A percentile compares a stretch with the other conserved stretches of the same genome.
Conservation (phyloP, 2,329 filamentous ascomycete genomes). For the Fusarium zealandicum region DNA sequence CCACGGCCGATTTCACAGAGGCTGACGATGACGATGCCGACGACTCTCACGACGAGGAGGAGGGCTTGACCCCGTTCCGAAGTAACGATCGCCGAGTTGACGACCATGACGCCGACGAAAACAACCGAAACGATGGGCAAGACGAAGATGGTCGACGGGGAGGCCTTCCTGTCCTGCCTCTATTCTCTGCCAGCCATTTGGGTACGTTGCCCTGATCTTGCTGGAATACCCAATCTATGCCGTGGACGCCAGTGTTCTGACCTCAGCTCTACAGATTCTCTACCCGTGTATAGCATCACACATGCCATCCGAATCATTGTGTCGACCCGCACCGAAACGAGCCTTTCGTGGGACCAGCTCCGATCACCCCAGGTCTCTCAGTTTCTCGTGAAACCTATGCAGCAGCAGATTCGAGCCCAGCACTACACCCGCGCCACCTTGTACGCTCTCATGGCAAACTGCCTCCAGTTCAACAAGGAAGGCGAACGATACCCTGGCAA, state of each 20-base stretch:
- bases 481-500: slow-evolving; percentile 82
- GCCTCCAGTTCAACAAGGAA: slow-evolving; percentile 91
- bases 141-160: slow-evolving; percentile 42
- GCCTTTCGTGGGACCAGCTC: slow-evolving; percentile 91
- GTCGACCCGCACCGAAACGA: slow-evolving; percentile 86
- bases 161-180: slow-evolving; percentile 64
- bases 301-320: slow-evolving; percentile 89
- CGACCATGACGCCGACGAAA: slow-evolving; percentile 57
- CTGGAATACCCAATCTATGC: background rate
- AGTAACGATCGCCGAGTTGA: slow-evolving; percentile 37
- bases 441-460: slow-evolving; percentile 92
- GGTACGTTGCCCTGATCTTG: slow-evolving; percentile 55
- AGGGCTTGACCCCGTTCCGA: slow-evolving; percentile 38
- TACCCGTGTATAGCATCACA: slow-evolving; percentile 89
- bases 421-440: slow-evolving; percentile 88
- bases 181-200: slow-evolving; percentile 81
- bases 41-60: slow-evolving; percentile 52
- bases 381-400: slow-evolving; percentile 94
- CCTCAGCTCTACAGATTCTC: slow-evolving; percentile 65
- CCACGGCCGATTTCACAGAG: slow-evolving; percentile 71
- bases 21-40: slow-evolving; percentile 62
- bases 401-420: slow-evolving; percentile 81
- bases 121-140: slow-evolving; percentile 49
- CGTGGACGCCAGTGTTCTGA: slow-evolving; percentile 10
- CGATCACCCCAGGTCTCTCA: slow-evolving; percentile 95